phyloP scores from a whole-genome alignment of 1,284 basidiomycete species.

The Marasmius sp. region DNA sequence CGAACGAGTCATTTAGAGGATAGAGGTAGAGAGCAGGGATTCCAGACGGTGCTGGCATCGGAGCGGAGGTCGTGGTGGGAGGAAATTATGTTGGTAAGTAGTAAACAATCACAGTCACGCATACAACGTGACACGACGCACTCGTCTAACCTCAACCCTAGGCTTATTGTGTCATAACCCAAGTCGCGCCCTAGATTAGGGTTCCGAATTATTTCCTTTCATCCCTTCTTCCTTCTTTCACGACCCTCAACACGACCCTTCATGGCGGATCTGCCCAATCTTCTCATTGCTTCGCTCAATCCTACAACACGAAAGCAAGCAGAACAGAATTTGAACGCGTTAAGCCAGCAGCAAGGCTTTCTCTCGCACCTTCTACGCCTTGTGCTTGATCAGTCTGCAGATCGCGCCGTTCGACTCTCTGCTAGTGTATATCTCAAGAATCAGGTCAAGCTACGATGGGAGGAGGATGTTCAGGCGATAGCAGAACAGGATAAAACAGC shows the following conservation, averaged over 20 bases:
- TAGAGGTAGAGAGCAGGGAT: conserved; percentile 87
- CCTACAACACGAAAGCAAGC: conserved; percentile 77
- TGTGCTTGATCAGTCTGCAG: conserved; percentile 67
- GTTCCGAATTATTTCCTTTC: background rate
- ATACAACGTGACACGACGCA: background rate
- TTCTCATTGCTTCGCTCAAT: conserved; percentile 74
- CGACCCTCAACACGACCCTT: background rate
- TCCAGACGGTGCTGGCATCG: conserved; percentile 42
- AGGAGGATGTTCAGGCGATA: conserved; percentile 71
- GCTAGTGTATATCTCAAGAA: conserved; percentile 91
- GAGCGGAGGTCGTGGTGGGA: background rate
- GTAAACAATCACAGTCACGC: background rate
- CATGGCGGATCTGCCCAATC: conserved; percentile 67
- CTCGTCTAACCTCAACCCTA: too few species aligned
- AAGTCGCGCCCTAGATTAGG: background rate
- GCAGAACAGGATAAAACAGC: conserved; percentile 66
- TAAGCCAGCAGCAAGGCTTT: conserved; percentile 79
- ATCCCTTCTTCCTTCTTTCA: background rate
- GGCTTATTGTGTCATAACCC: background rate
- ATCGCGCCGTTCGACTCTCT: conserved; percentile 74
- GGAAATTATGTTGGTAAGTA: background rate
- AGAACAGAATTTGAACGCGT: conserved; percentile 69
- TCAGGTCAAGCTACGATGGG: conserved; percentile 82
- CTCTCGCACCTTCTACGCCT: conserved; percentile 70
- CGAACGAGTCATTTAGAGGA: conserved; percentile 94